Evolutionary conservation across 1,284 basidiomycete genomes (phyloP), one percentile per base, ranked within the genome.

Genomic region (Thecaphora thlaspeos): DNA sequence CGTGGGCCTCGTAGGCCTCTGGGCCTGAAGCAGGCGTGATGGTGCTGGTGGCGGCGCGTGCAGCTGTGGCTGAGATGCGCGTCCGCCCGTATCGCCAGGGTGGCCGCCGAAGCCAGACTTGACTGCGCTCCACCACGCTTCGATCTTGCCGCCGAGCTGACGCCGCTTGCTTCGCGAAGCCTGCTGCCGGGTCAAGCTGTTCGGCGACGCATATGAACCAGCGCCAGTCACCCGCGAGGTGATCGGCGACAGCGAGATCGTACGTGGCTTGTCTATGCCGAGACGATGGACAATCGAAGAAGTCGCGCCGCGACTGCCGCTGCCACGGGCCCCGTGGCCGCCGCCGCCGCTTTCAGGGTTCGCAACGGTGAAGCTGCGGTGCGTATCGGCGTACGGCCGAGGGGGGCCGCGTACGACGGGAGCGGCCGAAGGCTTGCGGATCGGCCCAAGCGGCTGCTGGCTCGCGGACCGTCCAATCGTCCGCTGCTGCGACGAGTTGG

Each of bases 111-210:
- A 74, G 37, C 70, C 70, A 7, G 70, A 64, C 60, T 74, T 74
- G 60, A 74, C 71, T 5, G 71, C 70, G 43, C 65, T 70, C 71
- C 71, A 74, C 71, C 71, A 74, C 3, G 71, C 68, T 36, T 74
- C 71, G 48, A 74, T 73, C 55, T 73, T 72, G 50, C 57, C 52
- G 21, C 70, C 68, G n/a, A 74, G 53, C 42, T 69, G 55, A 44
- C 62, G 64, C 18, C 61, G 52, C 23, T 61, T 54, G 32, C 63
- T 54, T 2, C 69, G 55, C 26, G 55, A 54, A 22, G 57, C 55
- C 48, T 49, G 36, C 2, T 58, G 51, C 28, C 5, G 15, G 9
- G 42, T 10, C 28, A 11, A 34, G 15, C 28, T 19, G 12, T 53
- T 40, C n/a, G 55, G 51, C 1, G 54, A 53, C 11, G 26, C 26